phyloP scores from a whole-genome alignment of 176 grass and related monocot species.

The Cocos nucifera region DNA sequence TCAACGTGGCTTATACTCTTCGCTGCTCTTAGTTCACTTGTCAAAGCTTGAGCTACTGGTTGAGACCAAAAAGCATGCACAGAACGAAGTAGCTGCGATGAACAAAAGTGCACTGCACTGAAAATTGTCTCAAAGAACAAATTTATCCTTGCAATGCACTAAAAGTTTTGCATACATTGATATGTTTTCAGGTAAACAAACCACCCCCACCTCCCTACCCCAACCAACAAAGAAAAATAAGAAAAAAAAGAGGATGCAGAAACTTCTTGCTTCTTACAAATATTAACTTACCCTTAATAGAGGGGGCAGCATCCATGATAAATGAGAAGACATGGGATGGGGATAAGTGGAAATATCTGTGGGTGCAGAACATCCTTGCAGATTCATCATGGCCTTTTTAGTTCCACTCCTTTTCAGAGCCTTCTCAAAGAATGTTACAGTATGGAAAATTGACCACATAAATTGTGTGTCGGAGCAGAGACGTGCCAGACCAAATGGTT shows the following conservation, averaged over 20 bases:
- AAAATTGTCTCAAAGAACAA: neutral
- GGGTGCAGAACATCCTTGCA: conserved; percentile 21
- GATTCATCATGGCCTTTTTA: conserved; percentile 50
- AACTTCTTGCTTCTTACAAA: no score
- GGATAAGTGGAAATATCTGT: conserved; percentile 34
- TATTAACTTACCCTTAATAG: conserved; percentile 62
- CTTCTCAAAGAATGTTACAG: conserved; percentile 89
- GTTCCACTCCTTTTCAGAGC: conserved; percentile 83
- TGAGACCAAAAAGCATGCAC: conserved; percentile 79
- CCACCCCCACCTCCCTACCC: no score
- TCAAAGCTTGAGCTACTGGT: conserved; percentile 49
- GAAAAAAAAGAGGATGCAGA: no score
- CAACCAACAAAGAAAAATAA: no score
- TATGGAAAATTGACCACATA: conserved; percentile 98
- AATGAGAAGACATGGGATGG: conserved; percentile 86
- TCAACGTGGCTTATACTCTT: conserved; percentile 76
- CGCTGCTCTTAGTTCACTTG: conserved; percentile 64
- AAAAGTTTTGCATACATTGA: neutral
- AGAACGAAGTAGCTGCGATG: conserved; percentile 62
- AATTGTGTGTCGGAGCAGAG: conserved; percentile 65
- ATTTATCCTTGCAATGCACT: neutral
- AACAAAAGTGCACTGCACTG: neutral
- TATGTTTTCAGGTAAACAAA: no score
- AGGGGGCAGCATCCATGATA: conserved; percentile 92
- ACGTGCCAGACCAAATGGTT: conserved; percentile 55